These are phyloP conservation scores for Apophysomyces variabilis DNA, from an alignment of 371 early-diverging fungal genomes.

Conservation along the genomic window DNA sequence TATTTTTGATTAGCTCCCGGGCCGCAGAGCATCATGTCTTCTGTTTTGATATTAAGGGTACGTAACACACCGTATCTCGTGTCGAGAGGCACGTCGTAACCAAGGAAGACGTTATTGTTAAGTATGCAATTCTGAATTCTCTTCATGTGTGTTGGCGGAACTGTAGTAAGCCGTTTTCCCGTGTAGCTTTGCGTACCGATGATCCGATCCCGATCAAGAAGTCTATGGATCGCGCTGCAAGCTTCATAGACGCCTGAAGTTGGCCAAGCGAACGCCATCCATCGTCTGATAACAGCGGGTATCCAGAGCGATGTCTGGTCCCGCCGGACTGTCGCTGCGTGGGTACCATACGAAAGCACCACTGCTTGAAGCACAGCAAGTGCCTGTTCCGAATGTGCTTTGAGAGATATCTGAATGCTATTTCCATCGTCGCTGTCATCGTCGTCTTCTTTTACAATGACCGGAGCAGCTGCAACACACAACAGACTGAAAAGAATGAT, in stretches of 20 bases:
- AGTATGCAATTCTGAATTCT: neutral
- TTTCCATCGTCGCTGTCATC: neutral
- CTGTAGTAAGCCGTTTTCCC: neutral
- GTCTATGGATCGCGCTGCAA: constrained; percentile 1
- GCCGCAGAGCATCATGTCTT: constrained; percentile 8
- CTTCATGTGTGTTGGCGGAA: neutral
- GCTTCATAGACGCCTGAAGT: constrained; percentile 3
- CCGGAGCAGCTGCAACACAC: neutral
- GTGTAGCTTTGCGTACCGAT: neutral
- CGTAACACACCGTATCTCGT: neutral
- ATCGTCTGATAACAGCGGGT: neutral
- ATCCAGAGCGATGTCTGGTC: neutral
- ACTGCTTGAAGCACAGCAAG: neutral
- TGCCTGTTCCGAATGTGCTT: constrained; percentile 61
- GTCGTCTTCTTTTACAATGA: neutral
- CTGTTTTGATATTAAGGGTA: neutral
- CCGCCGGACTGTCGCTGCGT: constrained; percentile 4
- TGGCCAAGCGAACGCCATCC: constrained; percentile 5
- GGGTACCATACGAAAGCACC: neutral
- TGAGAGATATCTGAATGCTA: constrained; percentile 61
- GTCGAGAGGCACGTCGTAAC: neutral
- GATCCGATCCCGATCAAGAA: neutral
- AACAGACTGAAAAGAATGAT: neutral
- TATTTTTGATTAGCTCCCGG: constrained; percentile 4
- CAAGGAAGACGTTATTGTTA: constrained; percentile 1